Evolutionary conservation across 257 asterid genomes (phyloP).

Genomic region (Paulownia fortunei): DNA sequence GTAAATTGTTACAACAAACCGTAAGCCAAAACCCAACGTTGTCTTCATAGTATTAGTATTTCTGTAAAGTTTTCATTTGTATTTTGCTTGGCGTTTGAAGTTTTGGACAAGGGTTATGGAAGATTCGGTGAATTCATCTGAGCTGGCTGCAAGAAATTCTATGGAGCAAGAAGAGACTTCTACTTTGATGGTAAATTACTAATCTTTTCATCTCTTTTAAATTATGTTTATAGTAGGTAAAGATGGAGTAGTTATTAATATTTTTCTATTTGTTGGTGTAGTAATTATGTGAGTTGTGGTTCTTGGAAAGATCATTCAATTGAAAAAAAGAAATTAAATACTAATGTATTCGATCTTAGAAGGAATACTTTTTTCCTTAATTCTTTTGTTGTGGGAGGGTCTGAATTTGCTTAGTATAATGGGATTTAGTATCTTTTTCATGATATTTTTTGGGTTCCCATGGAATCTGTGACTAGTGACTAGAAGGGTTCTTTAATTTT

Average conservation of each 20-base stretch:
- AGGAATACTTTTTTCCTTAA: not conserved
- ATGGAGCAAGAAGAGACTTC: constrained; percentile 47
- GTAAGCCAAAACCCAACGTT: too few species aligned
- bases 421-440: not conserved
- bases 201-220: not conserved
- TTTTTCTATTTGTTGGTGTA: not conserved
- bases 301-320: not conserved
- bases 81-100: not conserved
- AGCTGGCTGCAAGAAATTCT: constrained; percentile 27
- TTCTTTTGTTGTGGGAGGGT: not conserved
- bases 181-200: constrained; percentile 33
- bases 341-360: not conserved
- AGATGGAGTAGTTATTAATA: not conserved
- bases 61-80: too few species aligned
- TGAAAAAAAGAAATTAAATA: not conserved
- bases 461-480: not conserved
- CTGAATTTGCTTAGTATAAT: not conserved
- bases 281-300: not conserved
- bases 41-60: too few species aligned
- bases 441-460: not conserved
- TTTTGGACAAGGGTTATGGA: constrained; percentile 9
- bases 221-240: not conserved
- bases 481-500: not conserved
- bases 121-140: constrained; percentile 24
- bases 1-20: too few species aligned